phyloP scores from a whole-genome alignment of 2,329 filamentous ascomycete genomes.

The Alternaria metachromatica region DNA sequence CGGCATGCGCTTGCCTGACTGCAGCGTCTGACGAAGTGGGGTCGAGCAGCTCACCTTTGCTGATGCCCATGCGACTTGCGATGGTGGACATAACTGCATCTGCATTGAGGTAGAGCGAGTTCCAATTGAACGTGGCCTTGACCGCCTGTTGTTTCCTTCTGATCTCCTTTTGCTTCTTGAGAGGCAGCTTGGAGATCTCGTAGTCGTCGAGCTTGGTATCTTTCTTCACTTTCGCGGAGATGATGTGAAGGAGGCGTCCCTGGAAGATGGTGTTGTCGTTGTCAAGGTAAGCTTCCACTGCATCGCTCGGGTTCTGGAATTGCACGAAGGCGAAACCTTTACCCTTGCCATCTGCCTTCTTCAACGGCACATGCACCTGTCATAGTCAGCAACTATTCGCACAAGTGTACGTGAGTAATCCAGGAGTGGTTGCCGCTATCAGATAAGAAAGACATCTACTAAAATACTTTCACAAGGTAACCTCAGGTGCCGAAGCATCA shows the following conservation, averaged over 20 bases:
- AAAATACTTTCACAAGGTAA: slow-evolving; percentile 92
- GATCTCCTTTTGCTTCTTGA: slow-evolving; percentile 94
- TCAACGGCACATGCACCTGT: slow-evolving; percentile 85
- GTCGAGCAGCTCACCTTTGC: slow-evolving; percentile 90
- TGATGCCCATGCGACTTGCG: slow-evolving; percentile 83
- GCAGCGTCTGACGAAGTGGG: slow-evolving; percentile 95
- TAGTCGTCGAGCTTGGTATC: slow-evolving; percentile 86
- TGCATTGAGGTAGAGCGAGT: slow-evolving; percentile 96
- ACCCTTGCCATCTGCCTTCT: slow-evolving; percentile 70
- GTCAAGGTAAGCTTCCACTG: slow-evolving; percentile 77
- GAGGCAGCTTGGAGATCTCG: slow-evolving; percentile 84
- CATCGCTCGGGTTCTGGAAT: slow-evolving; percentile 74
- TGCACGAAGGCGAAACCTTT: slow-evolving; percentile 93
- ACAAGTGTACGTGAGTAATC: background rate
- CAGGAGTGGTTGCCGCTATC: slow-evolving; percentile 56
- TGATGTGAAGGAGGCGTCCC: slow-evolving; percentile 87
- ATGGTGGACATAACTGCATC: slow-evolving; percentile 93
- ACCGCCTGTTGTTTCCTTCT: slow-evolving; percentile 82
- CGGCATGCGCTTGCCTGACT: slow-evolving; percentile 94
- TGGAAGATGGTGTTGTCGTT: slow-evolving; percentile 89
- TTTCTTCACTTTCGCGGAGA: slow-evolving; percentile 83
- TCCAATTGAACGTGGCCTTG: slow-evolving; percentile 89
- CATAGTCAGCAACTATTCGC: slow-evolving; percentile 24
- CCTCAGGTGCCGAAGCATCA: slow-evolving; percentile 93
- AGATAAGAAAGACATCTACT: slow-evolving; percentile 99